Percentiles rank a stretch among this genome's conserved stretches.
phyloP scores from a whole-genome alignment of 768 basidiomycete genomes.

The Cubamyces lactineus region DNA sequence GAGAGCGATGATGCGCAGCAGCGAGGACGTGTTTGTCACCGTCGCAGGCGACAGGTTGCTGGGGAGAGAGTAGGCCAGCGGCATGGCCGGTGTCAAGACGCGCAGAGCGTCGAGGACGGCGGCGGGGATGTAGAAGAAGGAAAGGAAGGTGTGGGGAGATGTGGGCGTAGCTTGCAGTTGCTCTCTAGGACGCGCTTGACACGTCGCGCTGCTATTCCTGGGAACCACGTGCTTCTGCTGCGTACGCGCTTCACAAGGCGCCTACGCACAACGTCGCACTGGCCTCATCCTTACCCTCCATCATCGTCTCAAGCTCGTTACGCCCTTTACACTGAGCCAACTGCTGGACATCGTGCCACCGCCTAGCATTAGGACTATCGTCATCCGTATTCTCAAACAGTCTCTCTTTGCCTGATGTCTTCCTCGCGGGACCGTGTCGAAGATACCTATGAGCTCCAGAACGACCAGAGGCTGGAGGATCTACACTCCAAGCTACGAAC shows the following conservation, averaged over 20 bases:
- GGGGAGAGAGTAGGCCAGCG: conserved; percentile 70
- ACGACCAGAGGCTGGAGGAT: conserved; percentile 82
- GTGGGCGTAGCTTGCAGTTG: conserved; percentile 5
- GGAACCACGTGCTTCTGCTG: conserved; percentile 17
- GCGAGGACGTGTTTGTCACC: conserved; percentile 84
- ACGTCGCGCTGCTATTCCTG: conserved; percentile 27
- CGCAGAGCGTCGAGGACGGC: conserved; percentile 16
- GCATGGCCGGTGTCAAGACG: conserved; percentile 27
- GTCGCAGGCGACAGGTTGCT: conserved; percentile 68
- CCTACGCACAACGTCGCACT: neutral
- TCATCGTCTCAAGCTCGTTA: neutral
- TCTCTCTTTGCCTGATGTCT: conserved; percentile 35
- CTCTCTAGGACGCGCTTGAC: conserved; percentile 17
- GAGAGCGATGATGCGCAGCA: conserved; percentile 90
- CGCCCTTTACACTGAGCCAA: neutral
- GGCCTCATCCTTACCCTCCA: neutral
- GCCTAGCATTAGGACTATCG: too few species aligned
- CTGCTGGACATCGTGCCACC: too few species aligned
- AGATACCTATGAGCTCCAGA: conserved; percentile 82
- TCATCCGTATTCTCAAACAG: too few species aligned
- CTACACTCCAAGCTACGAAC: conserved; percentile 85
- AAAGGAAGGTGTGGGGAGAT: conserved; percentile 5
- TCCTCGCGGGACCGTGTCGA: conserved; percentile 50
- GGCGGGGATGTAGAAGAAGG: neutral
- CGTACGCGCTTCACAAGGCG: neutral